Evolutionary conservation across 176 grass and related monocot species (phyloP), one percentile per base, ranked within the genome.

Genomic region (Carex littledalei): DNA sequence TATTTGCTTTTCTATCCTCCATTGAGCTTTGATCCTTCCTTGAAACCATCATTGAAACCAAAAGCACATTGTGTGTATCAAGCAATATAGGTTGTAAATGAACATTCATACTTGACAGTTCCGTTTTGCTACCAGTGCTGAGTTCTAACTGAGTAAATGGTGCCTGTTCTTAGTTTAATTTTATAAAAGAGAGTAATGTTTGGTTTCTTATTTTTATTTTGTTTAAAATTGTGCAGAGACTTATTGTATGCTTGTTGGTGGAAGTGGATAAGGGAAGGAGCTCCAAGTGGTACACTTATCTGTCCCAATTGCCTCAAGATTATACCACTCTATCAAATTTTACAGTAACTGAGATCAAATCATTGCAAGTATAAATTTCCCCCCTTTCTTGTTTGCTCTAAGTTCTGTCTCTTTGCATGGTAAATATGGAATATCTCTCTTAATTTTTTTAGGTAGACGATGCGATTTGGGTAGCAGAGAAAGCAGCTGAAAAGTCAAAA

Each of bases 391-490:
- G 60, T 15, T 84, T 6, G 17, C 84, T 84, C 14, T 56, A 31
- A 1, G 4, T 83, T 55, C 2, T 64, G 58, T 39, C 45, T 79
- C 86, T 69, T 82, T 5, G 26, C 79, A 66, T 60, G 6, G 20
- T 66, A 34, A n/a, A 29, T 84, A 39, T 65, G 45, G 18, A 86
- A 47, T 53, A 62, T 24, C 56, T 79, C 79, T 86, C 15, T 64
- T 21, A 80, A 22, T 69, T 77, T 89, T 50, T 4, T 32, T 85
- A 95, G 93, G 85, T 94, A 64, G 90, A 98, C 78, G 86, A 98
- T 85, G 90, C 87, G 52, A 89, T 98, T 79, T 93, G 96, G 92
- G 85, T 86, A 86, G 91, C 93, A 74, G 89, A 98, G 85, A 95
- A 87, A 65, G 89, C 84, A 84, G 41, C 82, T 81, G 24, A 61